Evolutionary conservation across 2,329 filamentous ascomycete species (phyloP).

Genomic region (Pseudocercospora vitis): DNA sequence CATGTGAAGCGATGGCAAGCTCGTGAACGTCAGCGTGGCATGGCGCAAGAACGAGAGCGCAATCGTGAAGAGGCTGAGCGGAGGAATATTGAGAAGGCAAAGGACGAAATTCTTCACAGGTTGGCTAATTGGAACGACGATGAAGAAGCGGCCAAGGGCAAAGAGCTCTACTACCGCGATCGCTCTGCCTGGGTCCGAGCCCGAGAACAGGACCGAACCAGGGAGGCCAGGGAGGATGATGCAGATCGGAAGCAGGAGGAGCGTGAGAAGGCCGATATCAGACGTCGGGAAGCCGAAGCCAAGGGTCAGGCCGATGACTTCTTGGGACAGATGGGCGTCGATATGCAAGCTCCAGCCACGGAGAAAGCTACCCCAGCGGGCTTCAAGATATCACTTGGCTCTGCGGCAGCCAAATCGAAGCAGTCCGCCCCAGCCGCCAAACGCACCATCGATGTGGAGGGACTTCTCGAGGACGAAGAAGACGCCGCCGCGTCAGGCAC

Average conservation of each 20-base stretch:
- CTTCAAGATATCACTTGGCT: conserved; percentile 90
- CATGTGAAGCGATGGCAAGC: conserved; percentile 89
- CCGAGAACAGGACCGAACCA: conserved; percentile 68
- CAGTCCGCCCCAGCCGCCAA: conserved; percentile 36
- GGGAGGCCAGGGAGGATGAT: conserved; percentile 78
- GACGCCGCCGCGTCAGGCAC: conserved; percentile 56
- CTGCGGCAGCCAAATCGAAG: conserved; percentile 66
- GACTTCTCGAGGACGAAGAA: conserved; percentile 91
- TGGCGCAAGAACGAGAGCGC: conserved; percentile 81
- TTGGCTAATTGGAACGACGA: conserved; percentile 88
- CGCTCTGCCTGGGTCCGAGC: conserved; percentile 81
- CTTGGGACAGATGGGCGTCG: conserved; percentile 78
- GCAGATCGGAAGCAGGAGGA: conserved; percentile 76
- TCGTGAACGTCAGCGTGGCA: conserved; percentile 77
- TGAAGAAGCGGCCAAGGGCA: conserved; percentile 74
- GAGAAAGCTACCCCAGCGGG: conserved; percentile 59
- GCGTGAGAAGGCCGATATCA: conserved; percentile 62
- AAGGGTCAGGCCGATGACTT: conserved; percentile 87
- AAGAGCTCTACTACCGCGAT: conserved; percentile 87
- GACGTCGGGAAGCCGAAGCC: conserved; percentile 74
- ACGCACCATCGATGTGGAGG: conserved; percentile 79
- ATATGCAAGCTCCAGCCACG: conserved; percentile 57
- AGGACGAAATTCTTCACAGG: conserved; percentile 67
- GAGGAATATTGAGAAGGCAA: conserved; percentile 62
- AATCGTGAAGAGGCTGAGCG: conserved; percentile 76